These are phyloP conservation scores for Raffaelea albimanens DNA, from an alignment of 2,329 filamentous ascomycete genomes.

Conservation along the genomic window DNA sequence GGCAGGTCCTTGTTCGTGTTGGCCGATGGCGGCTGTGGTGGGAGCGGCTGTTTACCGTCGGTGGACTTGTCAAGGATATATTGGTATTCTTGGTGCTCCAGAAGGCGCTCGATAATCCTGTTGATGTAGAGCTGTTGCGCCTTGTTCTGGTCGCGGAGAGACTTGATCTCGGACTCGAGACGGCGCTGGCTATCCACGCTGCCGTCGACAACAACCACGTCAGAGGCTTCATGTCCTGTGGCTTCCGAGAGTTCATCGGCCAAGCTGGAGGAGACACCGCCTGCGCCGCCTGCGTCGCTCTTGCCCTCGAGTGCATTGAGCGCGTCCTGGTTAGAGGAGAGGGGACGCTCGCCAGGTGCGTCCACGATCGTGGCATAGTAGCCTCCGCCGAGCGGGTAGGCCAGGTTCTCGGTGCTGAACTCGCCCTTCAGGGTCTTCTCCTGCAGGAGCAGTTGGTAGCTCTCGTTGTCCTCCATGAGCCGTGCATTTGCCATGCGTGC, in stretches of 20 bases:
- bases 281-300: constrained; percentile 18
- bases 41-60: constrained; percentile 42
- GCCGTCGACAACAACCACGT: constrained; percentile 1
- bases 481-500: constrained; percentile 92
- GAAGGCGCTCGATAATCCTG: constrained; percentile 92
- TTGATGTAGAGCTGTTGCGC: constrained; percentile 96
- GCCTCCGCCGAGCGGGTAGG: constrained; percentile 34
- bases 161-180: constrained; percentile 69
- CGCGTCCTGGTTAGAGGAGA: constrained; percentile 52
- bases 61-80: constrained; percentile 78
- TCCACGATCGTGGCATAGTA: background rate
- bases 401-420: constrained; percentile 68
- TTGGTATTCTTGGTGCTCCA: constrained; percentile 93
- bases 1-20: constrained; percentile 79
- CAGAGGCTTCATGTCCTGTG: constrained; percentile 42
- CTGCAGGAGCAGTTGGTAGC: constrained; percentile 87
- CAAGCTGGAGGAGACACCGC: too few species aligned
- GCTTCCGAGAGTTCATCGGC: constrained; percentile 81
- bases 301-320: constrained; percentile 55
- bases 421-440: constrained; percentile 95
- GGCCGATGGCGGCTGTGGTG: constrained; percentile 19
- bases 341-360: constrained; percentile 9
- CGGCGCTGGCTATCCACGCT: constrained; percentile 46
- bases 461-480: constrained; percentile 97
- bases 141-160: constrained; percentile 89